phyloP scores from a whole-genome alignment of 441 rosid genomes.

The Manihot esculenta region DNA sequence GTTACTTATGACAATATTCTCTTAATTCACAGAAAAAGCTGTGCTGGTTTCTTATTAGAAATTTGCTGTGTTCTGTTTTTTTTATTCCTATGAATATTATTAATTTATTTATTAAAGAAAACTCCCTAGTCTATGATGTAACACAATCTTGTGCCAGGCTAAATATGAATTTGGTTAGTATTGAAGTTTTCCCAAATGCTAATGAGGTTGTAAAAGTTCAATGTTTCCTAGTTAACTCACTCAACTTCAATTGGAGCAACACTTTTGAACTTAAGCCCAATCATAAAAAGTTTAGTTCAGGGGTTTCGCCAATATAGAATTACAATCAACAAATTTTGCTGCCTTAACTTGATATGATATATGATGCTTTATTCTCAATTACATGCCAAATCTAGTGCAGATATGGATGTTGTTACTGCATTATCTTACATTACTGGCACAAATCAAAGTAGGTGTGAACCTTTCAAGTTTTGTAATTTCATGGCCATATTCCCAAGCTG shows the following conservation, averaged over 20 bases:
- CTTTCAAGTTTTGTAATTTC: neutral
- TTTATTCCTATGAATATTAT: no score
- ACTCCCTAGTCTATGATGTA: neutral
- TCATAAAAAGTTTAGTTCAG: neutral
- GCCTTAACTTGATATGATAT: neutral
- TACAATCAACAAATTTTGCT: neutral
- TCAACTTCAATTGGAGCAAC: neutral
- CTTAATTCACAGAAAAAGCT: neutral
- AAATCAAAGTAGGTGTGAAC: neutral
- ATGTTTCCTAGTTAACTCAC: no score
- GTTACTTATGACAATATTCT: no score
- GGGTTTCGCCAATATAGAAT: neutral
- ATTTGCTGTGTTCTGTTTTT: no score
- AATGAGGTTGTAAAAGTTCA: no score
- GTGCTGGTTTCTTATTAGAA: neutral
- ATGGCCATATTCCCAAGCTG: neutral
- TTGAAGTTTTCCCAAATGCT: no score
- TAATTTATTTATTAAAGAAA: no score
- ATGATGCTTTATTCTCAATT: neutral
- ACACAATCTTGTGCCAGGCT: neutral
- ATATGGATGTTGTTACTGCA: neutral
- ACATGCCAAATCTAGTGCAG: neutral
- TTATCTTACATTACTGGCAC: neutral
- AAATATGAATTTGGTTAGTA: neutral
- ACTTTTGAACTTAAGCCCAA: neutral